Evolutionary conservation across 495 filamentous ascomycete species (phyloP).

Genomic region (Penicillium nucicola): DNA sequence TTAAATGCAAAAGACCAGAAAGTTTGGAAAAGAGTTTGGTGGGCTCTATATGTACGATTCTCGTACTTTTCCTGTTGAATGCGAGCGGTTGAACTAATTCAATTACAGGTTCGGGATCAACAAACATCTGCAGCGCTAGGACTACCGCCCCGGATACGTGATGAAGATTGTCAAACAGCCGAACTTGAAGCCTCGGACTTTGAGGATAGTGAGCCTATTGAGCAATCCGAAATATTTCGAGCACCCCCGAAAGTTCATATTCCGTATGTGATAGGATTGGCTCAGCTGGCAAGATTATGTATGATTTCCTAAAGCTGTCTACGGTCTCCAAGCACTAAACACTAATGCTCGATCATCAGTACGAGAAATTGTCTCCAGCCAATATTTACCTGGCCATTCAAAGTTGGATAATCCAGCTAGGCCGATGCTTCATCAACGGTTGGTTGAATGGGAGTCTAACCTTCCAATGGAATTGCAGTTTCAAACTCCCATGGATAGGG

Average conservation of each 20-base stretch:
- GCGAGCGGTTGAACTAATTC: not conserved
- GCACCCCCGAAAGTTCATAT: slow-evolving; percentile 28
- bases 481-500: slow-evolving; percentile 17
- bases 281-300: slow-evolving; percentile 38
- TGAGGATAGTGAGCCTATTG: slow-evolving; percentile 25
- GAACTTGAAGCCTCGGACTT: slow-evolving; percentile 38
- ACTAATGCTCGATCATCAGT: slow-evolving; percentile 21
- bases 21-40: slow-evolving; percentile 47
- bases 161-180: slow-evolving; percentile 46
- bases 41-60: slow-evolving; percentile 42
- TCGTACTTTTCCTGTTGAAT: no score
- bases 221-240: slow-evolving; percentile 26
- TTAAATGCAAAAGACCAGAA: slow-evolving; percentile 27
- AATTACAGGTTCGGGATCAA: slow-evolving; percentile 34
- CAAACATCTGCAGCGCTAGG: slow-evolving; percentile 40
- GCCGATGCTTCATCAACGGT: slow-evolving; percentile 25
- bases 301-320: slow-evolving; percentile 9
- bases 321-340: no score
- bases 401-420: slow-evolving; percentile 25
- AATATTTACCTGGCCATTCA: slow-evolving; percentile 36
- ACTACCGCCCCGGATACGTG: slow-evolving; percentile 38
- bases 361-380: slow-evolving; percentile 37
- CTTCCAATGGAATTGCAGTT: slow-evolving; percentile 35
- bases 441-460: slow-evolving; percentile 34
- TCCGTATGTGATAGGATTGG: slow-evolving; percentile 42